Evolutionary conservation across 2,329 filamentous ascomycete genomes (phyloP), one percentile per base, ranked within the genome.

Genomic region (Pseudocercospora pini-densiflorae): DNA sequence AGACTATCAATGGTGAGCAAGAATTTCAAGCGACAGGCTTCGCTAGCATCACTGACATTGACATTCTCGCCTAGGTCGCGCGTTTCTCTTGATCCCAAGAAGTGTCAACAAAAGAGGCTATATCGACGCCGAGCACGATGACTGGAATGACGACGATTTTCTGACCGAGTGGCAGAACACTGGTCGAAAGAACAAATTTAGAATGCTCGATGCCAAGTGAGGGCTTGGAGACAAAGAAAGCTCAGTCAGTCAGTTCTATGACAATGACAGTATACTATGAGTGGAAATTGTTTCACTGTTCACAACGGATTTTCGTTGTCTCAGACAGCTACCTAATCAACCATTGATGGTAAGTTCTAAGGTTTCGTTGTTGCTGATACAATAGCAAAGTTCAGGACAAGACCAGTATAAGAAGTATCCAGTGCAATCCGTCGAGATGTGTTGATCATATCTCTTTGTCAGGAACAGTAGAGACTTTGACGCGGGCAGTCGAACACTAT

Each of bases 81-180:
- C 72, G 8, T 33, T 74, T 1, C 65, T 67, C 1, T 61, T 74
- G 19, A 63, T 74, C 5, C 71, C 74, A 2, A 62, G 51, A n/a
- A 59, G 59, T 5, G 21, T 54, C 7, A 54, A 59, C 16, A 40
- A 45, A 24, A 60, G 64, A 45, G 64, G 64, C 7, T 66, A 66
- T 29, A 59, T 58, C 8, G 64, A 66, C 49, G 27, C 59, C 12
- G 40, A 66, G 24, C 40, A 51, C 14, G 64, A 66, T 29, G 64
- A 66, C 33, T 66, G 59, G 59, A 62, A 66, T 33, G 60, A 66
- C 2, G 64, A 57, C 29, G 60, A 66, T 19, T 59, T 59, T 16
- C 40, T 66, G 53, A 54, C 49, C 27, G 60, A 33, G 43, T 55
- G 60, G 60, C 60, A 62, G 49, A 31, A 62, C 43, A 54, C 29